Evolutionary conservation across 441 rosid species (phyloP).

Genomic region (Eutrema salsugineum): DNA sequence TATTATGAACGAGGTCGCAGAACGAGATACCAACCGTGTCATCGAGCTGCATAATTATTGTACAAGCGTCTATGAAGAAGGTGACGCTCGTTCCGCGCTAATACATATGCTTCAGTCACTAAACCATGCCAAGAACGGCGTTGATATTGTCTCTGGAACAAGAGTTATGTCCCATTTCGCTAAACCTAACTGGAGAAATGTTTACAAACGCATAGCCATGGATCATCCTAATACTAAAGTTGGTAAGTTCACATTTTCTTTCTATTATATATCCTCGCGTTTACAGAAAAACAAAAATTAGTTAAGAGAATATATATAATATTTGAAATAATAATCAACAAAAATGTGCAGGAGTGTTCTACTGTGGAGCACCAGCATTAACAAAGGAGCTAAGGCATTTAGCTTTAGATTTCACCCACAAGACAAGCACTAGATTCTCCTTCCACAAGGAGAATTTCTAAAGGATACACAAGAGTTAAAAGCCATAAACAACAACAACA

Average conservation of each 20-base stretch:
- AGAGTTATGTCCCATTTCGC: slow-evolving; percentile 68
- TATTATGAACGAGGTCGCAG: slow-evolving; percentile 68
- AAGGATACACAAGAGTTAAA: slow-evolving; percentile 2
- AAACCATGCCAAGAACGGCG: slow-evolving; percentile 62
- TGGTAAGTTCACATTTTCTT: slow-evolving; percentile 38
- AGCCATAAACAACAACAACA: neutral
- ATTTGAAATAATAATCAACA: neutral
- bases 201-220: slow-evolving; percentile 51
- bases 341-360: slow-evolving; percentile 55
- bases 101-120: slow-evolving; percentile 66
- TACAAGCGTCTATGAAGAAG: slow-evolving; percentile 74
- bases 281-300: neutral
- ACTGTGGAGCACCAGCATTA: slow-evolving; percentile 59
- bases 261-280: neutral
- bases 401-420: slow-evolving; percentile 60
- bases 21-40: slow-evolving; percentile 44
- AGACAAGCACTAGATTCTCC: slow-evolving; percentile 59
- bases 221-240: slow-evolving; percentile 49
- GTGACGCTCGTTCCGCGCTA: slow-evolving; percentile 68
- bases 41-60: slow-evolving; percentile 68
- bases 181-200: slow-evolving; percentile 62
- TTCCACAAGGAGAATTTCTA: slow-evolving; percentile 70
- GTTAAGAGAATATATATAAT: neutral
- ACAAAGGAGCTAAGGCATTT: slow-evolving; percentile 49
- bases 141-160: slow-evolving; percentile 64